phyloP scores from a whole-genome alignment of 257 asterid genomes.

The Thymus mandschuricus region DNA sequence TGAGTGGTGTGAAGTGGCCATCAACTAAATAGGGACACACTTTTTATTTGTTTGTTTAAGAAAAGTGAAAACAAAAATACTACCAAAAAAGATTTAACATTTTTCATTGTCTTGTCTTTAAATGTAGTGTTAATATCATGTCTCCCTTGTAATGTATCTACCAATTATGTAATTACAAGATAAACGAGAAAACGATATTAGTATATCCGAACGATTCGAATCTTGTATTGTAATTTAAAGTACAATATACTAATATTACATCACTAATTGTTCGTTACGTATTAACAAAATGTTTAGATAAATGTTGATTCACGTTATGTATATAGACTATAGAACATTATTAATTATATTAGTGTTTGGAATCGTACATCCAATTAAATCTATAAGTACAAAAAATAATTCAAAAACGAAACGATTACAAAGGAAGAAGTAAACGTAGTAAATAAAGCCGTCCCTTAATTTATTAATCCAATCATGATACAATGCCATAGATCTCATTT shows the following conservation, averaged over 20 bases:
- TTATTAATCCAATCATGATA: neutral
- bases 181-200: too few species aligned
- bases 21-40: neutral
- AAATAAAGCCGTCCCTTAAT: neutral
- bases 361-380: too few species aligned
- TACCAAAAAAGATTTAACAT: constrained; percentile 2
- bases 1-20: constrained; percentile 17
- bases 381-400: too few species aligned
- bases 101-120: constrained; percentile 10
- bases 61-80: neutral
- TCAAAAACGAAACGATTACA: neutral
- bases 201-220: too few species aligned
- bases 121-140: constrained; percentile 8
- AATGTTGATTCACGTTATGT: too few species aligned
- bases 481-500: neutral
- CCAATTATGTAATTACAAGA: too few species aligned
- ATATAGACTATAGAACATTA: too few species aligned
- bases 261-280: too few species aligned
- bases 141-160: neutral
- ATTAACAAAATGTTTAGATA: too few species aligned
- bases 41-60: neutral
- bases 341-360: too few species aligned
- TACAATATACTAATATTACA: too few species aligned
- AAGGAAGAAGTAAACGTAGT: neutral
- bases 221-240: too few species aligned